These are phyloP conservation scores for Tieghemostelium lacteum DNA, from an alignment of 78 protist genomes.

Conservation along the genomic window DNA sequence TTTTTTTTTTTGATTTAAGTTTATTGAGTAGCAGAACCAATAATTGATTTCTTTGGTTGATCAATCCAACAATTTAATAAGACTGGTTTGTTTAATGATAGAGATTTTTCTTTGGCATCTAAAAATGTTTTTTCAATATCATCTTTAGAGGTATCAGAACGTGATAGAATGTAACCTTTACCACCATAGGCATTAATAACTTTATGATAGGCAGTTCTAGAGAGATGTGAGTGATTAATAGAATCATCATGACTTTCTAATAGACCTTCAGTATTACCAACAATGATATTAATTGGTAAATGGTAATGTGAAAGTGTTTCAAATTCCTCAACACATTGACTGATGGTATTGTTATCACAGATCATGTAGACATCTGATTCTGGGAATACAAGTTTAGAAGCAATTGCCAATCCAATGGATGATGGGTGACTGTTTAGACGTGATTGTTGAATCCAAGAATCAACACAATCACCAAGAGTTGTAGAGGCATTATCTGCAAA, in stretches of 20 bases:
- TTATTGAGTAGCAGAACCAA: constrained; percentile 27
- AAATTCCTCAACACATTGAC: constrained; percentile 19
- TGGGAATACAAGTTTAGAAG: constrained; percentile 10
- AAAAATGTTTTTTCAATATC: constrained; percentile 16
- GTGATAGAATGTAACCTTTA: not conserved
- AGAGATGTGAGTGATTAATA: not conserved
- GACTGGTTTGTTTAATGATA: not conserved
- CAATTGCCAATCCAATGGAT: constrained; percentile 22
- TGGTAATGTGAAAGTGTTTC: constrained; percentile 14
- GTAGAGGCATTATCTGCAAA: not conserved
- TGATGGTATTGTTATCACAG: not conserved
- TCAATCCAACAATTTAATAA: constrained; percentile 23
- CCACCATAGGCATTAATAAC: constrained; percentile 34
- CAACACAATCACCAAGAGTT: not conserved
- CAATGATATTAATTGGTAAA: constrained; percentile 31
- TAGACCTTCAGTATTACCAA: constrained; percentile 7
- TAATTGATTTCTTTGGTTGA: not conserved
- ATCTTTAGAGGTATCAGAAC: not conserved
- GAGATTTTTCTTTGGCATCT: constrained; percentile 15
- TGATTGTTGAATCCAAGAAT: constrained; percentile 10
- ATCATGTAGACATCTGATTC: constrained; percentile 9
- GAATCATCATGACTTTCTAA: not conserved
- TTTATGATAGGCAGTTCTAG: constrained; percentile 29
- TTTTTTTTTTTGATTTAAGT: too few relatives aligned
- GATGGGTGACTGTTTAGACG: not conserved